phyloP scores from a whole-genome alignment of 2,329 filamentous ascomycete genomes.

The Paracamarosporium sp. region DNA sequence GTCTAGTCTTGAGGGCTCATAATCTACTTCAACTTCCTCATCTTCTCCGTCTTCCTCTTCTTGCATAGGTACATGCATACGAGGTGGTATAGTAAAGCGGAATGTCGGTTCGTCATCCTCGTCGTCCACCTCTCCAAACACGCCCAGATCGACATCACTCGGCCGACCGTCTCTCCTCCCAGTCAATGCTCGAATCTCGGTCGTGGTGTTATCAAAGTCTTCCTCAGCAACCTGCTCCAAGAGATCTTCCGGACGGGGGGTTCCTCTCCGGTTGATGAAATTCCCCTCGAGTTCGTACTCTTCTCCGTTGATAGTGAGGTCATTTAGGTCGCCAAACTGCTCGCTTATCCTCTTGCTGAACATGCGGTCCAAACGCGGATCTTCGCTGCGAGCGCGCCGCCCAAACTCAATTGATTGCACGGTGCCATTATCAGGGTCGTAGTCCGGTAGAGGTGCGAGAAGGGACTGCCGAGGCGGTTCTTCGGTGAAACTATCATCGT shows the following conservation, averaged over 20 bases:
- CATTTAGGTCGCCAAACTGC: constrained; percentile 57
- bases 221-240: constrained; percentile 46
- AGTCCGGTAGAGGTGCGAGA: constrained; percentile 40
- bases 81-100: constrained; percentile 45
- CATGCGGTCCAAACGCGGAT: constrained; percentile 39
- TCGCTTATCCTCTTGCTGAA: constrained; percentile 58
- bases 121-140: constrained; percentile 41
- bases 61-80: constrained; percentile 30
- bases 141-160: constrained; percentile 39
- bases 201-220: constrained; percentile 38
- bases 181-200: constrained; percentile 37
- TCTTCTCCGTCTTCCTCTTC: constrained; percentile 16
- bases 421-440: constrained; percentile 48
- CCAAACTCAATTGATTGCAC: constrained; percentile 59
- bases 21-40: constrained; percentile 11
- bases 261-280: constrained; percentile 39
- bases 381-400: constrained; percentile 46
- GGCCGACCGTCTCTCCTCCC: constrained; percentile 34
- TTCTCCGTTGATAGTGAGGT: constrained; percentile 41
- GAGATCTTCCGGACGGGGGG: constrained; percentile 42
- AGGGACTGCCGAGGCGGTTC: constrained; percentile 47
- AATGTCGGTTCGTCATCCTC: constrained; percentile 48
- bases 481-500: constrained; percentile 51
- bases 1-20: constrained; percentile 6
- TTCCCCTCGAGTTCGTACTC: constrained; percentile 52